Base-by-base conservation (phyloP, 768 basidiomycete species). In the Leucosporidium scottii region DNA sequence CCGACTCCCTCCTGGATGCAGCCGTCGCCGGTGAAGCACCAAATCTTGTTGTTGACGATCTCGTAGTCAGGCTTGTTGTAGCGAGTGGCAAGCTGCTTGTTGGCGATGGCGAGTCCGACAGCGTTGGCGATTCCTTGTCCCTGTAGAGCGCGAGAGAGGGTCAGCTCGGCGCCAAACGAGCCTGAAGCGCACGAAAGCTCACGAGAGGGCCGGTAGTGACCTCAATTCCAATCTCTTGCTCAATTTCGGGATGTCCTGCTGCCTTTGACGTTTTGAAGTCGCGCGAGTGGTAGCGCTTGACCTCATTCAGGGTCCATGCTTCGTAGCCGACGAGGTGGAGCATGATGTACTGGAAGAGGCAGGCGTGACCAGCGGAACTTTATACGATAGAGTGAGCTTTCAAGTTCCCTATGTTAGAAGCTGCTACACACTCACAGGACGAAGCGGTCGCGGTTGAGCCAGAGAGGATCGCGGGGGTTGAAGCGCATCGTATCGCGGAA, bases 1-100 rank as follows among this genome's bases (percentile, higher is more conserved):
- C 91, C 84, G 73, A 96, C 86, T 82, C 93, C 93, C 79, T 96
- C 93, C 88, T 93, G 93, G 57, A 96, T 83, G 80, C 93, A 96
- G 53, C 93, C 93, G 79, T 96, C 93, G 74, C 93, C 93, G 66
- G 85, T 83, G 81, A 94, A 93, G 57, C 88, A 90, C 77, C 90
- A 96, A 63, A 64, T 68, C 57, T 51, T 63, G 64, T 68, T 72
- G 70, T 56, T 56, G 70, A 72, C 53, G 23, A 72, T 49, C 54
- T 88, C 80, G 76, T 89, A 92, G 13, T 84, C 84, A 39, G 89
- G 85, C 77, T 86, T 89, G 83, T 94, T 94, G 82, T 85, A 94
- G 47, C 85, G 80, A 27, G 91, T 90, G 49, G 82, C 89, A 64
- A 93, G 81, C 77, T 96, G 93, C 48, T 88, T 88, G 79, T 92